A percentile compares a stretch with the other conserved stretches of the same genome.
phyloP scores from a whole-genome alignment of 2,329 filamentous ascomycete genomes.

The Fusarium aywerte region DNA sequence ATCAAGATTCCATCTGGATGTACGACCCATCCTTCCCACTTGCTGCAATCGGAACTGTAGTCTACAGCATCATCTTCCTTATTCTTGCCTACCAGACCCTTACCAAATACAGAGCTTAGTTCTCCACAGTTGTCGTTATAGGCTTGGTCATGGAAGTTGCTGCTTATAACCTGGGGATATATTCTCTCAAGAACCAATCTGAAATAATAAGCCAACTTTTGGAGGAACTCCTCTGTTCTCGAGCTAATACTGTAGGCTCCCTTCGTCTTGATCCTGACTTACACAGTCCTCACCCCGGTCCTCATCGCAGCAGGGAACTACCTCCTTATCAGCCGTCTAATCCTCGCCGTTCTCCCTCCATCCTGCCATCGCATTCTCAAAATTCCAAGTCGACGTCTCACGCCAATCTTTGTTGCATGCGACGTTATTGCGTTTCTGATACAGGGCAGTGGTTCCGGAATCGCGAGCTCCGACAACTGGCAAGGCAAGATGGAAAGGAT shows the following conservation, averaged over 20 bases:
- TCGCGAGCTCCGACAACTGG: constrained; percentile 58
- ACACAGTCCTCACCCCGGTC: constrained; percentile 61
- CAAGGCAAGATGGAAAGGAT: constrained; percentile 51
- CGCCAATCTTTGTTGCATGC: constrained; percentile 58
- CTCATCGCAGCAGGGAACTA: constrained; percentile 63
- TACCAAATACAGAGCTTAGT: constrained; percentile 55
- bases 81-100: constrained; percentile 56
- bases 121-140: constrained; percentile 57
- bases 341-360: constrained; percentile 52
- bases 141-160: constrained; percentile 56
- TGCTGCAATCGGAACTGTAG: constrained; percentile 54
- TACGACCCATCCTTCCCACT: constrained; percentile 58
- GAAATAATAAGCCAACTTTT: constrained; percentile 48
- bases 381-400: constrained; percentile 54
- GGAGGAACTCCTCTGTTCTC: too few relatives aligned
- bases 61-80: constrained; percentile 54
- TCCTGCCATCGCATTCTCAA: constrained; percentile 51
- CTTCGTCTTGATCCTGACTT: constrained; percentile 53
- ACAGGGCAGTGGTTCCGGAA: constrained; percentile 57
- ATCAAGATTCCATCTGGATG: constrained; percentile 53
- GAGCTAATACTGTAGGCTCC: constrained; percentile 43
- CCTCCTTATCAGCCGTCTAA: constrained; percentile 61
- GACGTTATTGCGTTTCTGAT: constrained; percentile 59
- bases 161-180: constrained; percentile 54
- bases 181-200: constrained; percentile 50